A percentile compares a stretch with the other conserved stretches of the same genome.
These are phyloP conservation scores for Talaromyces verruculosus DNA, from an alignment of 2,329 filamentous ascomycete genomes.

Conservation along the genomic window DNA sequence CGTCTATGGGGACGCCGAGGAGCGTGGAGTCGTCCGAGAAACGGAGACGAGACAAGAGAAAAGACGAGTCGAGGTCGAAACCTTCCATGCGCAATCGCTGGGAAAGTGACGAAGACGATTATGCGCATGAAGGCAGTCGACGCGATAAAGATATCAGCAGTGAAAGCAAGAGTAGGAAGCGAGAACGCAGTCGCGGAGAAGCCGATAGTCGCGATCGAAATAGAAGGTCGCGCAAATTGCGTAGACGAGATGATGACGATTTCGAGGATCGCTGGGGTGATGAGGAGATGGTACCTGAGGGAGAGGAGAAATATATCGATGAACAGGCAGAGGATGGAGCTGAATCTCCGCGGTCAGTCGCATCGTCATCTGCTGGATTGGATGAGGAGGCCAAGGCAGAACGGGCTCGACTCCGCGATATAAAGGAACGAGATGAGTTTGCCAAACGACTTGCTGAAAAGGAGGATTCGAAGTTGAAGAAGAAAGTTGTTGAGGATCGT, in stretches of 20 bases:
- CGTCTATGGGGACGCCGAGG: conserved; percentile 32
- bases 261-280: conserved; percentile 82
- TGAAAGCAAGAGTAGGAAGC: conserved; percentile 32
- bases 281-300: conserved; percentile 57
- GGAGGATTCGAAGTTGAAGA: conserved; percentile 64
- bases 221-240: conserved; percentile 52
- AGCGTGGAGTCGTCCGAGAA: conserved; percentile 39
- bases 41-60: conserved; percentile 32
- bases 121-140: conserved; percentile 26
- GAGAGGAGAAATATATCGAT: conserved; percentile 52
- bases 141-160: conserved; percentile 34
- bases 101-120: conserved; percentile 20
- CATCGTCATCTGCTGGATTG: conserved; percentile 49
- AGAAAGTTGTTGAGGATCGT: conserved; percentile 64
- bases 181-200: conserved; percentile 37
- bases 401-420: conserved; percentile 62
- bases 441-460: conserved; percentile 71
- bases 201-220: conserved; percentile 43
- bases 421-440: conserved; percentile 75
- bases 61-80: conserved; percentile 23
- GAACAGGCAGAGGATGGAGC: conserved; percentile 64
- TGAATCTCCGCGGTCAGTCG: conserved; percentile 32
- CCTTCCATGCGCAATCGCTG: conserved; percentile 23
- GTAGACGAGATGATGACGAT: conserved; percentile 56
- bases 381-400: conserved; percentile 63